Percentiles rank a stretch among this genome's conserved stretches.
These are phyloP conservation scores for Aureobasidium melanogenum DNA, from an alignment of 2,329 filamentous ascomycete species.

Conservation along the genomic window DNA sequence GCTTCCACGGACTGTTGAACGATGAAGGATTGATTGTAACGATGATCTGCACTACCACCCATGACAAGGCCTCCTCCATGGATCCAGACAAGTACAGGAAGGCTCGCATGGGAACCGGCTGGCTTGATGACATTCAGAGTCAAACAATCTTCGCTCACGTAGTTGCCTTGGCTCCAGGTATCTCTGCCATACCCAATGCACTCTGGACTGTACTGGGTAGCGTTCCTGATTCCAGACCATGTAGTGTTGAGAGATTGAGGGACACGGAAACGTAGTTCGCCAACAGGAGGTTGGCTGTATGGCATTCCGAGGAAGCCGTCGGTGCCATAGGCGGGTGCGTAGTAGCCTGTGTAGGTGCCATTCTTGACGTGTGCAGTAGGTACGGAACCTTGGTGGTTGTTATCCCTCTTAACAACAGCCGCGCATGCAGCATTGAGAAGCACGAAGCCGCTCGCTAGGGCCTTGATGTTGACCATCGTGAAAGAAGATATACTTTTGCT, in stretches of 20 bases:
- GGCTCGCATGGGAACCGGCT: slow-evolving; percentile 6
- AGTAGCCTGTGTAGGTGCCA: slow-evolving; percentile 40
- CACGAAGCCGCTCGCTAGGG: background rate
- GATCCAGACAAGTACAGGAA: slow-evolving; percentile 20
- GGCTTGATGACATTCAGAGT: slow-evolving; percentile 20
- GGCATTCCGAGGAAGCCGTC: slow-evolving; percentile 49
- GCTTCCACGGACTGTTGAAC: slow-evolving; percentile 20
- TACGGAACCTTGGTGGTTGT: background rate
- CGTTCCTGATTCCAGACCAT: slow-evolving; percentile 35
- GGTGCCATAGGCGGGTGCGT: slow-evolving; percentile 34
- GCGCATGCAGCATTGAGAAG: background rate
- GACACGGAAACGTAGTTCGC: slow-evolving; percentile 44
- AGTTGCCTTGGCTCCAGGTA: slow-evolving; percentile 20
- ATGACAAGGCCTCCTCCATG: slow-evolving; percentile 20
- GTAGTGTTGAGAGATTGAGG: slow-evolving; percentile 41
- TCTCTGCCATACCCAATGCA: slow-evolving; percentile 43
- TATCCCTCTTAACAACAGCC: background rate
- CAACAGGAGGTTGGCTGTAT: slow-evolving; percentile 47
- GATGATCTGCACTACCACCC: slow-evolving; percentile 19
- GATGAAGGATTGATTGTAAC: slow-evolving; percentile 23
- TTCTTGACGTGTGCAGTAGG: slow-evolving; percentile 33
- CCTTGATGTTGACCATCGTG: background rate
- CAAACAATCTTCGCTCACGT: slow-evolving; percentile 20
- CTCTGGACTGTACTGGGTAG: slow-evolving; percentile 37
- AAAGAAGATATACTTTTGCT: background rate